Evolutionary conservation across 2,329 filamentous ascomycete species (phyloP).

Genomic region (Coniochaeta sp.): DNA sequence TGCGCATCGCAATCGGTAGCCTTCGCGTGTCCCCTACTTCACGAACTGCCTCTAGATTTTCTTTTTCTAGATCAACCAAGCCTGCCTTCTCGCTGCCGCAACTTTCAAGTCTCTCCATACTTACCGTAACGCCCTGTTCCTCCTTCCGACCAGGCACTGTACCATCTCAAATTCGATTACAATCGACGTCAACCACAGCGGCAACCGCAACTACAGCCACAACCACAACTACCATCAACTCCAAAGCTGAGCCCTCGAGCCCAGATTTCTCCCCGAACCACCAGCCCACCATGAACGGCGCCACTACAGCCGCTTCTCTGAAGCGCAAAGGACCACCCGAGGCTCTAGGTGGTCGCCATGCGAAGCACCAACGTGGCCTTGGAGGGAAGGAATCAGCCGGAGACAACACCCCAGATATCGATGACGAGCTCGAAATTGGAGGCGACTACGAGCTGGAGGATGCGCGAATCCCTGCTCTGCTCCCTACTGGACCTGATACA

Average conservation of each 20-base stretch:
- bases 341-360: constrained; percentile 30
- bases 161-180: not conserved
- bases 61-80: not conserved
- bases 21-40: not conserved
- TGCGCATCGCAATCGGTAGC: constrained; percentile 1
- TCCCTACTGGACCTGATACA: constrained; percentile 18
- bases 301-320: constrained; percentile 21
- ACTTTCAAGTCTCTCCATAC: not conserved
- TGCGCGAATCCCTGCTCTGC: constrained; percentile 20
- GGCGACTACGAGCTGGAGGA: constrained; percentile 32
- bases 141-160: not conserved
- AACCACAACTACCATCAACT: not conserved
- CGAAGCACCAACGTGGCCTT: constrained; percentile 32
- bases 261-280: not conserved
- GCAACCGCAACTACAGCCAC: not conserved
- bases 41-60: not conserved
- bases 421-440: constrained; percentile 28
- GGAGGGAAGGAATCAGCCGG: constrained; percentile 43
- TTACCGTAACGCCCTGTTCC: not conserved
- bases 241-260: not conserved
- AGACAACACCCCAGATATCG: constrained; percentile 40
- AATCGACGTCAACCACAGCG: not conserved
- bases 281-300: constrained; percentile 15
- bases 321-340: constrained; percentile 44
- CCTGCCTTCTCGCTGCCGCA: not conserved